Evolutionary conservation across 148 eudicot genomes (phyloP), one percentile per base, ranked within the genome.

Genomic region (Rhododendron simsii): DNA sequence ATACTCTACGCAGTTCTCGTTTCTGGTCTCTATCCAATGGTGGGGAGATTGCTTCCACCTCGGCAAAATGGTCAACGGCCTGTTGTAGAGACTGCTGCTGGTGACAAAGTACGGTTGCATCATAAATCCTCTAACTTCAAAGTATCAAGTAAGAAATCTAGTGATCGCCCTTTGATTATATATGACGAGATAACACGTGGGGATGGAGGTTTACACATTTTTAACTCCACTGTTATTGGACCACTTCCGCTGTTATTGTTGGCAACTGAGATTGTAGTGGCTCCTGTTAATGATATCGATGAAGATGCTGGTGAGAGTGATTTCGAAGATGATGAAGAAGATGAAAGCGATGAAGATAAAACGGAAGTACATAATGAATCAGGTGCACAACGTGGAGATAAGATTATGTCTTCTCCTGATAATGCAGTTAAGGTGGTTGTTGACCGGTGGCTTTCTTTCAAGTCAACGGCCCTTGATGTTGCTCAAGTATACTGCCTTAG

Each of bases 401-500:
- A 88, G 81, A 87, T 94, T 15, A 92, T 97, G 99, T 93, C 96
- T 21, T 88, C 92, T 28, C 98, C 99, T 50, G 94, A 90, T 30
- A 93, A 93, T 88, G 53, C 81, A 37, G 98, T 97, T 80, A 93
- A 92, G 74, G 89, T 94, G 12, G 88, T 95, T 2, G 90, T 94
- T 82, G 99, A 97, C 89, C 90, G 95, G 21, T 95, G 99, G 98
- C 93, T 97, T 84, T 86, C 93, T 35, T 97, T 91, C 45, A 87
- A 91, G 89, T 87, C 92, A 21, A 93, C 93, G 5, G 99, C 99
- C 33, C 95, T 97, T 81, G 96, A 97, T 84, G 95, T 93, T 86
- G 99, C 99, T 86, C 96, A 95, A 65, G 90, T 95, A 84, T 97
- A 97, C 89, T 97, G 99, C 89, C 90, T 97, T 86, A 93, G 99